A percentile compares a stretch with the other conserved stretches of the same genome.
phyloP scores from a whole-genome alignment of 257 asterid species.

The Ehretia macrophylla region DNA sequence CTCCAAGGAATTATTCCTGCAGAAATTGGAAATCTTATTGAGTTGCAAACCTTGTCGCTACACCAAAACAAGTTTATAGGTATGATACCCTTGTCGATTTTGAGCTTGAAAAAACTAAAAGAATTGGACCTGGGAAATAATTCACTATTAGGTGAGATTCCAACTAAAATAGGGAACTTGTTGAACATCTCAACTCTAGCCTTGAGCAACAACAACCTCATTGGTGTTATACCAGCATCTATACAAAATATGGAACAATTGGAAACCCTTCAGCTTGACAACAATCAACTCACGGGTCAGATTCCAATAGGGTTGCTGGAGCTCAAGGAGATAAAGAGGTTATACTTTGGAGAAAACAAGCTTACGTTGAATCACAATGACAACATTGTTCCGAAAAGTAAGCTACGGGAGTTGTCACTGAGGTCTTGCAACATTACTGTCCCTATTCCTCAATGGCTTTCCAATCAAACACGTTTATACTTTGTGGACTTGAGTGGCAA shows the following conservation, averaged over 20 bases:
- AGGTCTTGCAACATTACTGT: conserved; percentile 23
- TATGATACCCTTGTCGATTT: conserved; percentile 15
- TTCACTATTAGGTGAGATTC: conserved; percentile 18
- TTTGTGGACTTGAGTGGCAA: conserved; percentile 31
- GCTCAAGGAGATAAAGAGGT: conserved; percentile 12
- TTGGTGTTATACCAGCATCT: conserved; percentile 22
- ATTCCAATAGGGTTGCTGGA: conserved; percentile 26
- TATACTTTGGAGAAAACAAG: conserved; percentile 25
- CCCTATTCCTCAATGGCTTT: conserved; percentile 24
- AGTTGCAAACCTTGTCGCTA: conserved; percentile 17
- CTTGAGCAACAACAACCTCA: conserved; percentile 25
- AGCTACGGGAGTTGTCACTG: conserved; percentile 23
- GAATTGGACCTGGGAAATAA: conserved; percentile 22
- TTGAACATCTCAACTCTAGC: conserved; percentile 22
- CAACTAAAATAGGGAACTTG: conserved; percentile 16
- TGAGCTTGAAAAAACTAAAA: conserved; percentile 11
- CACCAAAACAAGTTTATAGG: conserved; percentile 25
- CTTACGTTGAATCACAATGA: conserved; percentile 20
- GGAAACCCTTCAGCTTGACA: conserved; percentile 21
- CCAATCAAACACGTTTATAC: conserved; percentile 16
- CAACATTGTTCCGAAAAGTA: conserved; percentile 20
- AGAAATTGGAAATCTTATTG: conserved; percentile 26
- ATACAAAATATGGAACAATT: conserved; percentile 17
- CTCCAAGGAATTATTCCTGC: conserved; percentile 21
- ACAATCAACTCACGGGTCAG: conserved; percentile 21